Conservation (phyloP, 2,329 filamentous ascomycete species). For the Fusarium oxysporum region DNA sequence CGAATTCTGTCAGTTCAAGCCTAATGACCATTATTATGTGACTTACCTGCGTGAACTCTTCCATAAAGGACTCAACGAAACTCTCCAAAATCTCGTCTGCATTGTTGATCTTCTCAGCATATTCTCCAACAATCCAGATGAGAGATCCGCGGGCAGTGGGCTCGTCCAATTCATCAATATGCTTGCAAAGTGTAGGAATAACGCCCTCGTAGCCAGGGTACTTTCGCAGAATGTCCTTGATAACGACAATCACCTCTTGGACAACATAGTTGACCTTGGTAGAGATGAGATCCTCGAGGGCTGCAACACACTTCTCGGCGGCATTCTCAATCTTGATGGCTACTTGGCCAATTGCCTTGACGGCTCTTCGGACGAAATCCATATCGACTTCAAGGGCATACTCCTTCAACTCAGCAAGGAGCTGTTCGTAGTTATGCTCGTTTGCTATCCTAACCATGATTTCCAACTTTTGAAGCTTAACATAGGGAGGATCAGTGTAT, state of each 20-base stretch:
- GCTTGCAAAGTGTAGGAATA: conserved; percentile 94
- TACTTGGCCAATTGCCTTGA: conserved; percentile 96
- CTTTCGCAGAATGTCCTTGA: conserved; percentile 97
- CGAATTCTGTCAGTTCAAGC: neutral
- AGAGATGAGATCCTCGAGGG: conserved; percentile 91
- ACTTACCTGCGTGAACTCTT: conserved; percentile 92
- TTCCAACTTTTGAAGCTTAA: conserved; percentile 97
- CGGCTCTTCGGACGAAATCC: conserved; percentile 95
- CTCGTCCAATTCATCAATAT: conserved; percentile 97
- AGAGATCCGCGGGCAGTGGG: conserved; percentile 89
- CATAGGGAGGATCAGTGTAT: conserved; percentile 97
- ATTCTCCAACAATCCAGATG: conserved; percentile 99
- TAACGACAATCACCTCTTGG: conserved; percentile 97
- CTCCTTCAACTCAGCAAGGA: conserved; percentile 94
- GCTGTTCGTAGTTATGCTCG: conserved; percentile 94
- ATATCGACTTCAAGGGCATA: conserved; percentile 99
- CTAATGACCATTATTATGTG: neutral
- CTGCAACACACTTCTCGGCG: conserved; percentile 95
- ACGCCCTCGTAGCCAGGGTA: conserved; percentile 98
- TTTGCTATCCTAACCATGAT: conserved; percentile 99
- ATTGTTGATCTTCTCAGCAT: conserved; percentile 98
- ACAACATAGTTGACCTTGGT: conserved; percentile 99
- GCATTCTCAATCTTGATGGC: conserved; percentile 98
- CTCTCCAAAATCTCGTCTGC: conserved; percentile 92
- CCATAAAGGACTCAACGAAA: conserved; percentile 94